phyloP scores from a whole-genome alignment of 2,329 filamentous ascomycete species.

The Beauveria scarabaeidicola region DNA sequence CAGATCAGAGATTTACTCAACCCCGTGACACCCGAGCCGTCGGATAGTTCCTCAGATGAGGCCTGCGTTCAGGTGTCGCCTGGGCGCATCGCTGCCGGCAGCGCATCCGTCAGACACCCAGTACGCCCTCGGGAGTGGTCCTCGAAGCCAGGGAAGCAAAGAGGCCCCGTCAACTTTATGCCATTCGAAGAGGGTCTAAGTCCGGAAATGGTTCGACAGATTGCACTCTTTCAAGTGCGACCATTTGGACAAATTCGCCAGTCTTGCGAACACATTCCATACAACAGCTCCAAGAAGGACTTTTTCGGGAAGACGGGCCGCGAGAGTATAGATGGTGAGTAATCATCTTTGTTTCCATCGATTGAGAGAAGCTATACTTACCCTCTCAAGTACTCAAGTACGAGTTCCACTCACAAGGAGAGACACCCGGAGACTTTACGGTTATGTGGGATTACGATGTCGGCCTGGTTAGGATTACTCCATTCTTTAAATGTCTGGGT shows the following conservation, averaged over 20 bases:
- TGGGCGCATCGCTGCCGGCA: not conserved
- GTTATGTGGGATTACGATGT: constrained; percentile 98
- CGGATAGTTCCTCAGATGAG: constrained; percentile 5
- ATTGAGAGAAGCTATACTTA: constrained; percentile 9
- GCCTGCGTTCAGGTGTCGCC: not conserved
- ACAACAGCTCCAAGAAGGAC: constrained; percentile 88
- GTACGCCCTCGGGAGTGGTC: constrained; percentile 3
- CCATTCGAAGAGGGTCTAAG: constrained; percentile 60
- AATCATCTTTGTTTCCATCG: not conserved
- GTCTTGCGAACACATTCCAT: constrained; percentile 72
- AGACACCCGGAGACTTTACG: constrained; percentile 53
- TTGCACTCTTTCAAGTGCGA: constrained; percentile 56
- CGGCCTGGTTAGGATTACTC: constrained; percentile 86
- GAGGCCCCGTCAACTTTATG: constrained; percentile 62
- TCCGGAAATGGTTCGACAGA: constrained; percentile 44
- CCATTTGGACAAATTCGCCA: constrained; percentile 55
- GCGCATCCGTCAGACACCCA: not conserved
- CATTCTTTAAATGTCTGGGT: constrained; percentile 85
- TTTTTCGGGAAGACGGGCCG: constrained; percentile 80
- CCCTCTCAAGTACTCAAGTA: constrained; percentile 66
- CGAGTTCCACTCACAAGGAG: constrained; percentile 62
- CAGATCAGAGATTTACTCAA: constrained; percentile 8
- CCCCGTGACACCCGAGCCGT: constrained; percentile 5
- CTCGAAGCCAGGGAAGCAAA: constrained; percentile 33
- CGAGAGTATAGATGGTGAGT: constrained; percentile 77